Evolutionary conservation across 805 yeast species (phyloP).

Genomic region (Isabelozyma heimii): DNA sequence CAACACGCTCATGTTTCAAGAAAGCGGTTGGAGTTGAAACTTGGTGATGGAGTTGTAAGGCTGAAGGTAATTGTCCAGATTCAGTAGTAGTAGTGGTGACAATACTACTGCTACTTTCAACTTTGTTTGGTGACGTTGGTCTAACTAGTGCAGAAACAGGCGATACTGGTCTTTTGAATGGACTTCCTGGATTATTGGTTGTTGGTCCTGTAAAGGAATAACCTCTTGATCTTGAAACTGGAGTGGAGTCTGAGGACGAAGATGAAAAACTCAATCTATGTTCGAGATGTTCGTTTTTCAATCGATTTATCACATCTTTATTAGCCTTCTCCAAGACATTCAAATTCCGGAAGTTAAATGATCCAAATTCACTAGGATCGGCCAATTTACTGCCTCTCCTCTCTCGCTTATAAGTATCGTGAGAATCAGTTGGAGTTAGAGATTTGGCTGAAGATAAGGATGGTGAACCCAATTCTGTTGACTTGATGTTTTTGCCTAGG

Average conservation of each 20-base stretch:
- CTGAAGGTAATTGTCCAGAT: neutral
- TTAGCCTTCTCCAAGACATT: conserved; percentile 91
- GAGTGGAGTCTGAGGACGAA: conserved; percentile 46
- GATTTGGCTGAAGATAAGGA: conserved; percentile 3
- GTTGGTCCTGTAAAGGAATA: conserved; percentile 24
- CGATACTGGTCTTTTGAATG: conserved; percentile 47
- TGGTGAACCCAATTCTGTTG: conserved; percentile 13
- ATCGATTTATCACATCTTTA: conserved; percentile 83
- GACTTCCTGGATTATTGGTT: conserved; percentile 25
- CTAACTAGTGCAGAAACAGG: conserved; percentile 25
- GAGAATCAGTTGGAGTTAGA: neutral
- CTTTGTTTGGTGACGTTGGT: conserved; percentile 27
- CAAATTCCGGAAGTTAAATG: conserved; percentile 84
- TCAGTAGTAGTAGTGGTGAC: neutral
- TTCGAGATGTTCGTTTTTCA: conserved; percentile 79
- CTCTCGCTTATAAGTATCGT: conserved; percentile 46
- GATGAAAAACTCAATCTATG: conserved; percentile 50
- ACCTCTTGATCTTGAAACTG: conserved; percentile 34
- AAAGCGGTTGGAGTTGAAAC: neutral
- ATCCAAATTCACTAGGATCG: conserved; percentile 82
- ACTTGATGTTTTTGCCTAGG: neutral
- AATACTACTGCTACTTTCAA: neutral
- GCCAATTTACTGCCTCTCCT: conserved; percentile 71
- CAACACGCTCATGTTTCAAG: conserved; percentile 28
- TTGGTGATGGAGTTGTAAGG: conserved; percentile 26